Conservation (phyloP, 805 yeast genomes). For the Starmerella apicola region DNA sequence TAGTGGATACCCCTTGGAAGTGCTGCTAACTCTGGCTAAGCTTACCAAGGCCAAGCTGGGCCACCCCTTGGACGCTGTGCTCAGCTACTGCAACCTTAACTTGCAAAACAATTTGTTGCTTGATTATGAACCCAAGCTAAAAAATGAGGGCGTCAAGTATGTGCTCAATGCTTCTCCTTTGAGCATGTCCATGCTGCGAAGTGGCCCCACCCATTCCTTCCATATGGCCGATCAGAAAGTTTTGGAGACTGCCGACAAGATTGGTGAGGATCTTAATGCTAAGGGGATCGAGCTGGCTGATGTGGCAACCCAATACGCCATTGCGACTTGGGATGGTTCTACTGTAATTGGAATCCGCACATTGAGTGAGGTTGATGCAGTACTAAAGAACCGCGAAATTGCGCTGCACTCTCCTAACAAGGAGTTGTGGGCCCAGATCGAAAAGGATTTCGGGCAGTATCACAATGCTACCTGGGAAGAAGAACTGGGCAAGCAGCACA, state of each 20-base stretch:
- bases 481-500: neutral
- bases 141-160: constrained; percentile 38
- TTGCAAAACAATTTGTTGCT: constrained; percentile 55
- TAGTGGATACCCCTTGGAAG: constrained; percentile 77
- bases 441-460: constrained; percentile 12
- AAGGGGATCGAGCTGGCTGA: constrained; percentile 61
- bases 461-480: constrained; percentile 16
- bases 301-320: constrained; percentile 65
- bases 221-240: constrained; percentile 67
- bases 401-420: constrained; percentile 26
- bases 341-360: constrained; percentile 71
- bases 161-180: constrained; percentile 76
- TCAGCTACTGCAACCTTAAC: constrained; percentile 73
- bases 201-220: constrained; percentile 53
- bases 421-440: constrained; percentile 11
- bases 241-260: constrained; percentile 33
- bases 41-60: constrained; percentile 28
- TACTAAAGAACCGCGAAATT: constrained; percentile 44
- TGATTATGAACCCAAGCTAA: constrained; percentile 37
- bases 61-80: constrained; percentile 58
- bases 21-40: constrained; percentile 42
- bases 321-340: constrained; percentile 51
- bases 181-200: constrained; percentile 73
- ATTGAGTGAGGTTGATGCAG: constrained; percentile 49
- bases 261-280: constrained; percentile 36